These are phyloP conservation scores for Neurospora terricola DNA, from an alignment of 495 filamentous ascomycete genomes.

Conservation along the genomic window DNA sequence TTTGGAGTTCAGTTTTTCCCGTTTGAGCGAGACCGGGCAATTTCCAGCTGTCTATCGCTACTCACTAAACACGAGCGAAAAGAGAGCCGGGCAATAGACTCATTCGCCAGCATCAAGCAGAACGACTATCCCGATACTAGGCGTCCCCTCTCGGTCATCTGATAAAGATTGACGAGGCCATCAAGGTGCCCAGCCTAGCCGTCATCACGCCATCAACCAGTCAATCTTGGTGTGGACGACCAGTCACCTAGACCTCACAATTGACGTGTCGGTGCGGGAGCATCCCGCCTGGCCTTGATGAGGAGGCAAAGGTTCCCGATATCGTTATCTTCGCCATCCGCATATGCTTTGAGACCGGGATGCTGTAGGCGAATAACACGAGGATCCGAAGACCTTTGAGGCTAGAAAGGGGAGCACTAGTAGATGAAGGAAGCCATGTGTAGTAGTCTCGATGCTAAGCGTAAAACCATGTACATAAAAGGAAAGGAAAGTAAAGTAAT, in stretches of 20 bases:
- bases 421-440: neutral
- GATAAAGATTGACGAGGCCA: neutral
- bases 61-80: neutral
- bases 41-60: neutral
- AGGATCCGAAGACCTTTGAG: neutral
- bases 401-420: neutral
- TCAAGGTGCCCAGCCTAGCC: neutral
- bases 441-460: neutral
- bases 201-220: neutral
- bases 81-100: neutral
- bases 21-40: too few relatives aligned
- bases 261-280: too few relatives aligned
- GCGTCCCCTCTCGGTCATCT: neutral
- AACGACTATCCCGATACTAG: neutral
- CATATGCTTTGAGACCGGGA: too few relatives aligned
- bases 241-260: too few relatives aligned
- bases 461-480: neutral
- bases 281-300: too few relatives aligned
- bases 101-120: neutral
- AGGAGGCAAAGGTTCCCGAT: too few relatives aligned
- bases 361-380: too few relatives aligned
- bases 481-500: neutral
- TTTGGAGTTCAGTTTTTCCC: neutral
- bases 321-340: too few relatives aligned
- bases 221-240: too few relatives aligned